Base-by-base conservation (phyloP, 345 rosid genomes). In the Linum trigynum region DNA sequence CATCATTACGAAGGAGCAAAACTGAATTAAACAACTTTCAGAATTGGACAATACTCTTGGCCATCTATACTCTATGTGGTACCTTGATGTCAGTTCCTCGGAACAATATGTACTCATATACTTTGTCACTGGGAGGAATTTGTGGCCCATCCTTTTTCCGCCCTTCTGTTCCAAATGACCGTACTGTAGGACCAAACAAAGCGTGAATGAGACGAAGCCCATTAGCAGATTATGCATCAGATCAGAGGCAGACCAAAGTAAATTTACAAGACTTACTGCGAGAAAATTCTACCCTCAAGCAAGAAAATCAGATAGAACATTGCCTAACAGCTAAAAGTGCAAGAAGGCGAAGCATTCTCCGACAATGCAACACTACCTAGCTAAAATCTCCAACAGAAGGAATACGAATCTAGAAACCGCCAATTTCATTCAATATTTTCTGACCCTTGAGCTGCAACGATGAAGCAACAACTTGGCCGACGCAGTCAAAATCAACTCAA, bases 111-210 rank as follows among this genome's bases (percentile, higher is more conserved):
- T 85, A 85, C 67, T 83, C 90, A 16, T 85, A 85, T 68, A 85
- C 82, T 78, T 76, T 85, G 15, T 85, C 90, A 65, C 84, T 78
- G 0, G 80, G 83, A 15, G 79, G 86, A 61, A 83, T 75, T 76
- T 85, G 90, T 0, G 83, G 79, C 16, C 87, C 87, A 76, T 85
- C 86, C 64, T 83, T 85, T 62, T 81, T 83, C 78, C 90, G 75
- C 67, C 87, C 90, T 76, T 85, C 87, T n/a, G 90, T 83, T 73
- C 90, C 90, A 75, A 83, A 85, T 5, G 90, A 85, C 65, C 90
- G 83, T 40, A 85, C 90, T 85, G 74, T 70, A 74, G 72, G 67
- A 63, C 59, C 4, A 42, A 32, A 17, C 2, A 32, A 9, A 57
- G 4, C 4, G 12, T 37, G 7, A 23, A 1, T 17, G 7, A 7